Evolutionary conservation across 805 yeast species (phyloP), one percentile per base, ranked within the genome.

Genomic region (Metschnikowia cubensis): DNA sequence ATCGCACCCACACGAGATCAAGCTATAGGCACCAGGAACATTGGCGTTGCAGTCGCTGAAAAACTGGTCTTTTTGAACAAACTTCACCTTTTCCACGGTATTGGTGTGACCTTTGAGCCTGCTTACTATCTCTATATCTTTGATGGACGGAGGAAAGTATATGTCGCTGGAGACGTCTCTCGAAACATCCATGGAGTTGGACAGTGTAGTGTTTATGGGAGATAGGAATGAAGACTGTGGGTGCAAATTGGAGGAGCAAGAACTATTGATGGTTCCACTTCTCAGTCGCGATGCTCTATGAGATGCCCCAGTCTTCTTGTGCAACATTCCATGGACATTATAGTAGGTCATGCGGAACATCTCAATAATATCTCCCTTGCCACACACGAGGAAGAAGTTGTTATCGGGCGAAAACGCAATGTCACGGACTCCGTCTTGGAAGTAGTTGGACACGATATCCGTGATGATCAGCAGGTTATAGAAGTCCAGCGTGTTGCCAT

Each of bases 391-490:
- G 20, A 80, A 60, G 52, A 75, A 80, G 51, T 70, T 74, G 34
- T 72, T 76, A 56, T 80, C 84, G 2, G 68, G 67, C 0, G 83
- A 76, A 49, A 79, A 73, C 40, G 67, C 70, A 18, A 78, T 62
- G 55, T 80, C 75, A 31, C 77, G 65, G 10, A 84, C 66, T 0
- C 89, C 89, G 34, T 85, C 87, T 61, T 72, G 71, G 55, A 82
- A 87, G 59, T 82, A 84, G 34, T 85, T 77, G 3, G 87, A 81
- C 33, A 81, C 64, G 1, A 84, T 68, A 56, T 84, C 91, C 1
- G 80, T 62, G 10, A 71, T 57, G 6, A 72, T 51, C 15, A 62
- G 58, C 47, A 59, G 61, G 31, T 55, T 57, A 39, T 55, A 53
- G n/a, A 59, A 51, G 31, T 53, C 51, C 17, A 49, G 37, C 5